Evolutionary conservation across 371 early-diverging fungal genomes (phyloP), one percentile per base, ranked within the genome.

Genomic region (Mortierella sp.): DNA sequence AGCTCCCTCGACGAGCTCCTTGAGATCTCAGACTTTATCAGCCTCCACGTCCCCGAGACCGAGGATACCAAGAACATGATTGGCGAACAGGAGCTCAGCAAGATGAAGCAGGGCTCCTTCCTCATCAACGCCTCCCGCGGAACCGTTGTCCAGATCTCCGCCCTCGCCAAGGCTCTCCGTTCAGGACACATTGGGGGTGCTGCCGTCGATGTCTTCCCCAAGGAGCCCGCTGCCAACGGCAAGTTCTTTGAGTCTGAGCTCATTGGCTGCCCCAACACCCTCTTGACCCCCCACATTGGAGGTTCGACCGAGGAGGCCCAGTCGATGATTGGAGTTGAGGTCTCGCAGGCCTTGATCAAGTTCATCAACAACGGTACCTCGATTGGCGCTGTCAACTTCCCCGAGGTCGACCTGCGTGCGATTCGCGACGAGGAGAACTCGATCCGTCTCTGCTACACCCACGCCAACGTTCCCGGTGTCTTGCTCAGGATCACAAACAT

Each of bases 291-390:
- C 43, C 98, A 99, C 86, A 99, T 99, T 89, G 98, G 90, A 83
- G 99, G 99, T 14, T 97, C 98, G 21, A 99, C 99, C 57, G 99
- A 99, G 83, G 99, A 99, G 88, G 99, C 99, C 31, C 98, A 99
- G 90, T 90, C 93, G 55, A 95, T 97, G 91, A 99, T 99, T 77
- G 99, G 99, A 80, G 79, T 95, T 44, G 99, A 99, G 88, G 99
- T 99, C 1, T 95, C 94, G 6, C 89, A 91, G 44, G 95, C 96
- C 0, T 83, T 98, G 55, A 91, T 91, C 73, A 92, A 93, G 80
- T 99, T 92, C 87, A 91, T 98, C 82, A 95, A 95, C 88, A 92
- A 93, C 69, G 99, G 98, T 55, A 91, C 94, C 72, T 96, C 98
- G n/a, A 86, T 96, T 74, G 96, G 95, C 54, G 95, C 98, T 19